Base-by-base conservation (phyloP, 2,329 filamentous ascomycete species). In the Aphanocladium album region DNA sequence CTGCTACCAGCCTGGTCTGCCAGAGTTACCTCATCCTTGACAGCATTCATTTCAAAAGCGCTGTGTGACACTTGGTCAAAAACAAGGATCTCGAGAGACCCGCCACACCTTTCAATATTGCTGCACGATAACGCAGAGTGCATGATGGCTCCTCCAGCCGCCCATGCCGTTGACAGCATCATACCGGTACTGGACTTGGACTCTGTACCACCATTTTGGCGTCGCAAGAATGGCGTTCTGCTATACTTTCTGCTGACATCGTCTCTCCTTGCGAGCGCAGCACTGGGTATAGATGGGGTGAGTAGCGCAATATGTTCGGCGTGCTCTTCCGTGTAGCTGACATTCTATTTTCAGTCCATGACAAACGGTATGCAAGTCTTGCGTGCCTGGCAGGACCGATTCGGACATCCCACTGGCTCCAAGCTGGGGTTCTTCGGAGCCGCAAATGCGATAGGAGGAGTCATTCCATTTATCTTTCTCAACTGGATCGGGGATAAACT, bases 211-310 rank as follows among this genome's bases (percentile, higher is more conserved):
- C 72, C 71, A 0, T 75, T 75, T 56, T 75, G 71, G 68, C 67
- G 67, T 12, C 63, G 73, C 14, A 77, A 75, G 51, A 79, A 79
- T 70, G 76, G 76, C 1, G 67, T 77, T 3, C 64, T 77, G 17
- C 66, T 78, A 4, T 78, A 78, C 64, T 77, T 78, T 41, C 64
- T 78, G 3, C 70, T 78, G 17, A 78, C 76, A 0, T 77, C 76
- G 0, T 78, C 76, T 5, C 68, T 77, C 1, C 64, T 77, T 35
- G 73, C 76, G 37, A 78, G 75, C 62, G 72, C 74, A 25, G 74
- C 76, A 2, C 67, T 76, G 30, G 76, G 76, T 16, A 76, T 77
- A 46, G 76, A 77, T 43, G 76, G 76, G 19, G 73, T 75, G 67
- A 64, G 73, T 69, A 2, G 3, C 2, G n/a, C 37, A 11, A 41